A percentile compares a stretch with the other conserved stretches of the same genome.
phyloP scores from a whole-genome alignment of 2,329 filamentous ascomycete genomes.

The Epichloe coenophiala region DNA sequence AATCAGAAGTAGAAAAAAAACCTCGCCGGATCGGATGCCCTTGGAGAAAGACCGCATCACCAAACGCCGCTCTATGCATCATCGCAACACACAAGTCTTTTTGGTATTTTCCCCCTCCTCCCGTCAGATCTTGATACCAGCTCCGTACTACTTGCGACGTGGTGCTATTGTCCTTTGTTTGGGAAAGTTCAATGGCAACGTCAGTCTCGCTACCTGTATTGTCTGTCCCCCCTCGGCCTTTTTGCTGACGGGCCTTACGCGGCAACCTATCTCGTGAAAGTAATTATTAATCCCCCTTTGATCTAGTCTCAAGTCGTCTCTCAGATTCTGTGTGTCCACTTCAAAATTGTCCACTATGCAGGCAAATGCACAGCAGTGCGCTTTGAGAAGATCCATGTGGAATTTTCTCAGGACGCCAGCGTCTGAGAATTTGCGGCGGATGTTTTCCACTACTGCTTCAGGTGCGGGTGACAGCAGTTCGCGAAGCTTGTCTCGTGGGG shows the following conservation, averaged over 20 bases:
- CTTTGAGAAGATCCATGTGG: conserved; percentile 57
- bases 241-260: conserved; percentile 45
- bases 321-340: conserved; percentile 55
- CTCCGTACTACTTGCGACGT: conserved; percentile 12
- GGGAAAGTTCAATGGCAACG: conserved; percentile 71
- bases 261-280: conserved; percentile 64
- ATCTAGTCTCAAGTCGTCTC: conserved; percentile 59
- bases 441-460: conserved; percentile 49
- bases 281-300: conserved; percentile 58
- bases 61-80: conserved; percentile 6
- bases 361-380: conserved; percentile 58
- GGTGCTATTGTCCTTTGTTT: conserved; percentile 34
- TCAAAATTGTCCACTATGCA: conserved; percentile 62
- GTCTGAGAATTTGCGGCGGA: conserved; percentile 56
- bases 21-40: background rate
- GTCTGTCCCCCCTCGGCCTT: conserved; percentile 46
- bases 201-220: conserved; percentile 51
- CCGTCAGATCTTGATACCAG: background rate
- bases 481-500: conserved; percentile 48
- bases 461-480: conserved; percentile 43
- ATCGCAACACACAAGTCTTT: background rate
- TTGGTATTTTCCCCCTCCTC: background rate
- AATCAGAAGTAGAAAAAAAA: background rate
- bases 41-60: background rate
- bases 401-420: conserved; percentile 53